Conservation (phyloP, 2,329 filamentous ascomycete genomes). For the Sarocladium strictum region DNA sequence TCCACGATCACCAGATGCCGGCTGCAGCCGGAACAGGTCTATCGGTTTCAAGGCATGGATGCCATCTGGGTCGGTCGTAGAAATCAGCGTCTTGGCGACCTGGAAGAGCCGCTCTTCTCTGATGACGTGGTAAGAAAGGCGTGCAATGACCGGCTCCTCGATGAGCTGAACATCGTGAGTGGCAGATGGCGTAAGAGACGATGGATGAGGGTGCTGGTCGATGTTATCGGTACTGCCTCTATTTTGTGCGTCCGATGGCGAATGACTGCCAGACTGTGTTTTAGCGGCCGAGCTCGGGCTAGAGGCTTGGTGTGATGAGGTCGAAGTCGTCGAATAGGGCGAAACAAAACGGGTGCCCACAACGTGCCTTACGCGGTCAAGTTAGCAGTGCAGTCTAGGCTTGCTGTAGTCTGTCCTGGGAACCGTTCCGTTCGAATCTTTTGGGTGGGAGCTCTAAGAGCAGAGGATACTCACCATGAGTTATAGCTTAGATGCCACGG, state of each 20-base stretch:
- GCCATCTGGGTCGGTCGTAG: constrained; percentile 64
- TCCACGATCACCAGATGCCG: constrained; percentile 61
- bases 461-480: constrained; percentile 59
- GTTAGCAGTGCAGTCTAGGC: background rate
- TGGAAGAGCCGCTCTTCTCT: constrained; percentile 85
- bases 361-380: constrained; percentile 47
- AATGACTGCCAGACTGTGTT: constrained; percentile 36
- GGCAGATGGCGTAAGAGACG: constrained; percentile 25
- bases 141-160: constrained; percentile 67
- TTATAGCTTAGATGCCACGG: constrained; percentile 71
- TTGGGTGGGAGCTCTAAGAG: background rate
- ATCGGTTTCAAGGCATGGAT: constrained; percentile 75
- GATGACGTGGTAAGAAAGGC: constrained; percentile 74
- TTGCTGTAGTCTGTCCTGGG: background rate
- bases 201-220: constrained; percentile 28
- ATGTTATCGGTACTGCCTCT: constrained; percentile 29
- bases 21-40: constrained; percentile 67
- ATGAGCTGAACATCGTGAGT: constrained; percentile 44
- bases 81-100: constrained; percentile 66
- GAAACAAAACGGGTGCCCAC: constrained; percentile 56
- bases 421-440: background rate
- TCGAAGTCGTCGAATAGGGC: constrained; percentile 37
- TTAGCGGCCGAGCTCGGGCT: constrained; percentile 38
- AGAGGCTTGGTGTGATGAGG: constrained; percentile 37
- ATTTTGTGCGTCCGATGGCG: constrained; percentile 29